A percentile compares a stretch with the other conserved stretches of the same genome.
Conservation (phyloP, 176 grass and related monocot genomes). For the Hsuehochloa calcarea region DNA sequence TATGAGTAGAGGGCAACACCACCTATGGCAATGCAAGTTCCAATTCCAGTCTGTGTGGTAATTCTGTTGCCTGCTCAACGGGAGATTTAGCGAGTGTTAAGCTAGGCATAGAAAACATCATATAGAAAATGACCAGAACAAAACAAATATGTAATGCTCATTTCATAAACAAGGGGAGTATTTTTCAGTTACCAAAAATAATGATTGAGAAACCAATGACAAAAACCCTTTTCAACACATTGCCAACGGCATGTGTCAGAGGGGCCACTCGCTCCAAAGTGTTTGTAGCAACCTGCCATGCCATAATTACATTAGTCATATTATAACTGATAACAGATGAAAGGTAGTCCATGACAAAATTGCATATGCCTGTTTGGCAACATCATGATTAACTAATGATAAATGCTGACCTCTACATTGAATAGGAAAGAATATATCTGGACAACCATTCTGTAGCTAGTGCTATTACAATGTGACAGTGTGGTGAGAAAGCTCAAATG, state of each 20-base stretch:
- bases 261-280: conserved; percentile 96
- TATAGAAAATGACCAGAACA: neutral
- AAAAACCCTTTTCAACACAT: conserved; percentile 99
- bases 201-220: conserved; percentile 96
- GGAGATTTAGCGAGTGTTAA: conserved; percentile 32
- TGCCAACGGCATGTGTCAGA: conserved; percentile 95
- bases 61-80: conserved; percentile 86
- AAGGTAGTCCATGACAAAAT: neutral
- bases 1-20: conserved; percentile 93
- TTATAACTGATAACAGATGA: conserved; percentile 14
- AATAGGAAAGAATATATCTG: neutral
- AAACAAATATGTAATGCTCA: conserved; percentile 20
- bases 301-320: conserved; percentile 15
- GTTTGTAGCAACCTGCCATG: conserved; percentile 83
- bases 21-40: conserved; percentile 81
- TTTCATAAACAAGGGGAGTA: conserved; percentile 5
- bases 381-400: conserved; percentile 12
- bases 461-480: neutral
- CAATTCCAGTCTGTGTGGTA: conserved; percentile 88
- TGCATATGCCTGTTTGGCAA: neutral
- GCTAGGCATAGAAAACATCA: neutral
- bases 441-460: neutral
- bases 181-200: conserved; percentile 57
- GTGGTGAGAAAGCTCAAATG: conserved; percentile 6
- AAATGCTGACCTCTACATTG: conserved; percentile 15